These are phyloP conservation scores for Rhododendron molle DNA, from an alignment of 148 eudicot genomes.

Conservation along the genomic window DNA sequence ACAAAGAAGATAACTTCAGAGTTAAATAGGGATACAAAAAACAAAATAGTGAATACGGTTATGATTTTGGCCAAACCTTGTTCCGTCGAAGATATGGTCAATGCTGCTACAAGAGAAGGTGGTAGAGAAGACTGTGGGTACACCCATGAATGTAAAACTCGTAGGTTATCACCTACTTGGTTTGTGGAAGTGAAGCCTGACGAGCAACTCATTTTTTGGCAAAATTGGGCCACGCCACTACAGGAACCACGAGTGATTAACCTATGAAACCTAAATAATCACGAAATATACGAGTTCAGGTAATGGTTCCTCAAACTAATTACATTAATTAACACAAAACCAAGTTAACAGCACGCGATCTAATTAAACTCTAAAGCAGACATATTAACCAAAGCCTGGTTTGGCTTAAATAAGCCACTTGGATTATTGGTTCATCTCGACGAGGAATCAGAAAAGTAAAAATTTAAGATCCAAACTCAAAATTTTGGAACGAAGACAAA, in stretches of 20 bases:
- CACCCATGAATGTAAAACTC: slow-evolving; percentile 67
- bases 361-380: neutral
- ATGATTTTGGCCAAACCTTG: slow-evolving; percentile 50
- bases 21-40: neutral
- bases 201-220: slow-evolving; percentile 14
- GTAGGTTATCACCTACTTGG: slow-evolving; percentile 16
- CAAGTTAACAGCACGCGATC: neutral
- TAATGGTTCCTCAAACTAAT: slow-evolving; percentile 2
- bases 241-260: slow-evolving; percentile 48
- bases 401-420: neutral
- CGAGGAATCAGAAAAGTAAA: neutral
- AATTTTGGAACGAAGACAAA: neutral
- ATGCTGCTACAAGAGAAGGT: slow-evolving; percentile 57
- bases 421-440: neutral
- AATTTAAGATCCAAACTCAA: no score
- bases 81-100: slow-evolving; percentile 43
- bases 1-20: slow-evolving; percentile 15
- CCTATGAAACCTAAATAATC: slow-evolving; percentile 76
- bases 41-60: neutral
- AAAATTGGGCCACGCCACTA: slow-evolving; percentile 33
- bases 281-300: slow-evolving; percentile 5
- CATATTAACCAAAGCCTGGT: neutral
- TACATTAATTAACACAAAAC: neutral
- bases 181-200: slow-evolving; percentile 20
- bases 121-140: slow-evolving; percentile 91